These are phyloP conservation scores for Cucurbita ficifolia DNA, from an alignment of 306 rosid species.

Conservation along the genomic window DNA sequence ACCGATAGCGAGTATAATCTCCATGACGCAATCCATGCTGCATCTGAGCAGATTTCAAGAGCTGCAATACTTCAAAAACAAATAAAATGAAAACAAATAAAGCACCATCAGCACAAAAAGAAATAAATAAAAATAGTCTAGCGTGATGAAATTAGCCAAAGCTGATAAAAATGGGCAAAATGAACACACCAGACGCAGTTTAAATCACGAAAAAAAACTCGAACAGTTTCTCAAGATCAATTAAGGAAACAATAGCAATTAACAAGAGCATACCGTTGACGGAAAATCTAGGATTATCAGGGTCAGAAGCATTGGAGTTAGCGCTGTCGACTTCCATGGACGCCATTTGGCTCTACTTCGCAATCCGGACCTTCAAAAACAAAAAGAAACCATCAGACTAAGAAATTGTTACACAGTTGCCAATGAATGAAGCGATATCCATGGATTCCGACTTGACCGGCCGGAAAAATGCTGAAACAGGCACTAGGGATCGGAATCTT, in stretches of 20 bases:
- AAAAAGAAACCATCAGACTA: neutral
- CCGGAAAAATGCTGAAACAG: neutral
- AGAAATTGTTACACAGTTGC: neutral
- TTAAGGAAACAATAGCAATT: neutral
- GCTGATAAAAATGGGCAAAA: neutral
- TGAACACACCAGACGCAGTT: neutral
- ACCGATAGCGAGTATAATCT: slow-evolving; percentile 93
- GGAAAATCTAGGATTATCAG: slow-evolving; percentile 58
- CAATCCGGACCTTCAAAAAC: neutral
- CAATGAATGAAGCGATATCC: neutral
- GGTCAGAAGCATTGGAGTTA: slow-evolving; percentile 37
- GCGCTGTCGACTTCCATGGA: slow-evolving; percentile 69
- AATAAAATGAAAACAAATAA: neutral
- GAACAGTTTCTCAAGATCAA: neutral
- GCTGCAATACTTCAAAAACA: slow-evolving; percentile 52
- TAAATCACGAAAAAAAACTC: neutral
- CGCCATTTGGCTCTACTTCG: slow-evolving; percentile 36
- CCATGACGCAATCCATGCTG: slow-evolving; percentile 93
- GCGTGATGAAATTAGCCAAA: neutral
- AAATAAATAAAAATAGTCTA: no score
- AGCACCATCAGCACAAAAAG: neutral
- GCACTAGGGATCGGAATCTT: neutral
- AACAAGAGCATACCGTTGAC: slow-evolving; percentile 42
- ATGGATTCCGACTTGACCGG: neutral
- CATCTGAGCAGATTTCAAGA: slow-evolving; percentile 90